These are phyloP conservation scores for Fusarium graminum DNA, from an alignment of 2,329 filamentous ascomycete species.

Conservation along the genomic window DNA sequence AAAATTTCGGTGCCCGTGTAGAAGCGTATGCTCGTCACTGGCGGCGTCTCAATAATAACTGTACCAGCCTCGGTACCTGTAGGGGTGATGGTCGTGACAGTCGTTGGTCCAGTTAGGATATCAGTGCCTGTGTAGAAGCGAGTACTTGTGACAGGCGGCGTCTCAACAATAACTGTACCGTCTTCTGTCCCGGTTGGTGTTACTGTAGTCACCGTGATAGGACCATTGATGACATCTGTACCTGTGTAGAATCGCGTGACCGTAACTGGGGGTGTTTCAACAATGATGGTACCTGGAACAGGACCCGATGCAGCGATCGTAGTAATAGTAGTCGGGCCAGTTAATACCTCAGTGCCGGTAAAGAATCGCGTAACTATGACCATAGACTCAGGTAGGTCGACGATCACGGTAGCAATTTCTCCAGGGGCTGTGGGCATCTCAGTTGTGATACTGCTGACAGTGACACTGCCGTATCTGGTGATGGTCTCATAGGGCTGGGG, in stretches of 20 bases:
- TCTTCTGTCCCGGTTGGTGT: neutral
- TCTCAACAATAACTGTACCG: neutral
- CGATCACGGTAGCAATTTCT: conserved; percentile 1
- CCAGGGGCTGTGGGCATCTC: neutral
- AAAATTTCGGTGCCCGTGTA: neutral
- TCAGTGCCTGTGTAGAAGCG: conserved; percentile 10
- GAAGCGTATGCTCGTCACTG: neutral
- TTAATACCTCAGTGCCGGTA: fast-evolving
- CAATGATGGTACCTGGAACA: neutral
- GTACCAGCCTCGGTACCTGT: neutral
- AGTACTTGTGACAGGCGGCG: neutral
- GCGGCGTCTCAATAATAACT: conserved; percentile 1
- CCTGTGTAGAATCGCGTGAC: neutral
- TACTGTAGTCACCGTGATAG: neutral
- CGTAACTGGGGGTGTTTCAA: neutral
- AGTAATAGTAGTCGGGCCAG: neutral
- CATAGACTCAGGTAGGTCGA: no score
- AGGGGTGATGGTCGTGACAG: neutral
- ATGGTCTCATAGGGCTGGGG: neutral
- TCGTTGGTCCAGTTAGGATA: neutral
- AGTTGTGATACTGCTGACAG: neutral
- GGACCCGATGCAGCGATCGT: neutral
- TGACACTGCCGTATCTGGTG: neutral
- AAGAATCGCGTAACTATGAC: neutral
- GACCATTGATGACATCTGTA: neutral